Conservation (phyloP, 768 basidiomycete species). For the Lentinula raphanica region DNA sequence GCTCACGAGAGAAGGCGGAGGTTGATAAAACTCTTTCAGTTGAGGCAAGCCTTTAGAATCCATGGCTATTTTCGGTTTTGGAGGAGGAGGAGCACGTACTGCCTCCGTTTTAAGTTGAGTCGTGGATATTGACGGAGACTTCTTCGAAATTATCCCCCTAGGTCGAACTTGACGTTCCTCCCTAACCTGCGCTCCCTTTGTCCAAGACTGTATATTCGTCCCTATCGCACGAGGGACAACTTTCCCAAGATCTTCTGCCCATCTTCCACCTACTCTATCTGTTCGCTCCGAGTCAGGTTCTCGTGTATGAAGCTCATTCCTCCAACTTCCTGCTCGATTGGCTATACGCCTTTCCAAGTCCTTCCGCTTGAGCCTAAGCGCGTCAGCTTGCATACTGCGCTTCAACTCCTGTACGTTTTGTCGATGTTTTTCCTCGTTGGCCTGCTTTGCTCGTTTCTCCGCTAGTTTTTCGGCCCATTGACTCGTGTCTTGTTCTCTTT, state of each 20-base stretch:
- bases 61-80: not conserved
- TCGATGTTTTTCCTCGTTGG: not conserved
- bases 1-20: not conserved
- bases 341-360: not conserved
- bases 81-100: not conserved
- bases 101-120: not conserved
- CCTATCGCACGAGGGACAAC: not conserved
- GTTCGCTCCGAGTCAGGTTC: not conserved
- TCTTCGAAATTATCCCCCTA: not conserved
- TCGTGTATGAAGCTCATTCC: not conserved
- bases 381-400: not conserved
- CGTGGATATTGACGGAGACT: not conserved
- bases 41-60: not conserved
- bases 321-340: not conserved
- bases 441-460: not conserved
- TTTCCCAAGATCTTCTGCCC: not conserved
- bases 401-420: not conserved
- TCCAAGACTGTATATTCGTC: not conserved
- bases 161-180: not conserved
- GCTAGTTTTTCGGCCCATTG: not conserved
- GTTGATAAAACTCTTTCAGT: conserved; percentile 1
- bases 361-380: not conserved
- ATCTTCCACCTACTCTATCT: not conserved
- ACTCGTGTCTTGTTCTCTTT: not conserved
- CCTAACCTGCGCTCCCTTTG: not conserved